Conservation (phyloP, 2,329 filamentous ascomycete species). For the Pyricularia sp. region DNA sequence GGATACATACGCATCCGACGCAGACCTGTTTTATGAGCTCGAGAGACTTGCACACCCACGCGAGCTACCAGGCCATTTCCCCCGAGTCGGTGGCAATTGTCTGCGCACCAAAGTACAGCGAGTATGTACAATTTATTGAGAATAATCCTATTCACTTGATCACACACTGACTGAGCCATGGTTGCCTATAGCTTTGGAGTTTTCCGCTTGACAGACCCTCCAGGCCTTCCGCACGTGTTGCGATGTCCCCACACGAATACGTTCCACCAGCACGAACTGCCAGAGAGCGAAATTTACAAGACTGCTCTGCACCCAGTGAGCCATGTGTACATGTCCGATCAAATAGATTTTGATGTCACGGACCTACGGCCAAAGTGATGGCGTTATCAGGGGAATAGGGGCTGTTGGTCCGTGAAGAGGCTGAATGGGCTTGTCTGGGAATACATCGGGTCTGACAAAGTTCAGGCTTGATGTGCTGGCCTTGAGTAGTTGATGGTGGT, state of each 20-base stretch:
- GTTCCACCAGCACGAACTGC: constrained; percentile 65
- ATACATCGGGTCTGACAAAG: too few relatives aligned
- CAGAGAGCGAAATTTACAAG: constrained; percentile 61
- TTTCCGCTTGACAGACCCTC: constrained; percentile 88
- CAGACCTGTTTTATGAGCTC: constrained; percentile 98
- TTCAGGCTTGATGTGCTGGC: background rate
- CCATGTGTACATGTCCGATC: constrained; percentile 60
- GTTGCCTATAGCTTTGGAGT: constrained; percentile 63
- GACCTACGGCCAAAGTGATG: constrained; percentile 31
- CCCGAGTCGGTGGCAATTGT: constrained; percentile 95
- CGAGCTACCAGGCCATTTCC: constrained; percentile 92
- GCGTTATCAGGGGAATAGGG: background rate
- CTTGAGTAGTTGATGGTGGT: background rate
- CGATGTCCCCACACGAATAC: constrained; percentile 68
- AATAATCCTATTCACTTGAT: background rate
- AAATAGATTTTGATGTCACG: constrained; percentile 50
- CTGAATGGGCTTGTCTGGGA: background rate
- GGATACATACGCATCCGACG: constrained; percentile 96
- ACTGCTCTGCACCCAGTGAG: constrained; percentile 57
- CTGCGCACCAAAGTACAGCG: constrained; percentile 73
- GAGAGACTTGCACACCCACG: constrained; percentile 85
- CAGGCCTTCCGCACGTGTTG: constrained; percentile 77
- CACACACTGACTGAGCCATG: background rate
- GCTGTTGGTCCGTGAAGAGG: background rate
- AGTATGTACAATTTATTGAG: constrained; percentile 39